Evolutionary conservation across 805 yeast genomes (phyloP).

Genomic region (Metschnikowia chrysomelidarum): DNA sequence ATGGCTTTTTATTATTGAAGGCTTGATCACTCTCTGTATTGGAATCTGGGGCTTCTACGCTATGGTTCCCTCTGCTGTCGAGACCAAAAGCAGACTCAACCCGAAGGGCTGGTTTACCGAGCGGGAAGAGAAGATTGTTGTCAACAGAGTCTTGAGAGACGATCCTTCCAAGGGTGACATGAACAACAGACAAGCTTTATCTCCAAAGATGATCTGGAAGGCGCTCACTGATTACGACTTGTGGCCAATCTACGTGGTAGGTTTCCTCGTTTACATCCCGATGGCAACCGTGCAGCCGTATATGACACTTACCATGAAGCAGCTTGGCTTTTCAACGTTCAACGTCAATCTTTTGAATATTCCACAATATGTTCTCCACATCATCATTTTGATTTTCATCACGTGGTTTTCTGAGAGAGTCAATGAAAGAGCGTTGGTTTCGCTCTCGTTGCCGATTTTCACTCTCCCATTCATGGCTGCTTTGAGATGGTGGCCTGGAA

Average conservation of each 20-base stretch:
- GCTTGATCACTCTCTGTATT: constrained; percentile 51
- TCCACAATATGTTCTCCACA: constrained; percentile 41
- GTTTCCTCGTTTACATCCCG: constrained; percentile 35
- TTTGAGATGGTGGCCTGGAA: constrained; percentile 41
- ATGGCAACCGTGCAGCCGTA: constrained; percentile 29
- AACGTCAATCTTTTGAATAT: constrained; percentile 51
- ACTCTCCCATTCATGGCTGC: constrained; percentile 30
- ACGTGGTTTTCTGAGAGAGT: constrained; percentile 25
- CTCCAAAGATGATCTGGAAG: constrained; percentile 35
- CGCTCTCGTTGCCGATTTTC: constrained; percentile 26
- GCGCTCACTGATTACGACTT: constrained; percentile 49
- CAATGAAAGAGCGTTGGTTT: constrained; percentile 23
- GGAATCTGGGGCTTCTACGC: constrained; percentile 44
- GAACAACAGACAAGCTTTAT: constrained; percentile 58
- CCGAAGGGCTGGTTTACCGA: constrained; percentile 51
- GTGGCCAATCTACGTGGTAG: constrained; percentile 53
- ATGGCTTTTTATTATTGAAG: constrained; percentile 66
- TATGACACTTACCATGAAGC: constrained; percentile 47
- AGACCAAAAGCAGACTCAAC: constrained; percentile 49
- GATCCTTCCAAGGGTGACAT: constrained; percentile 63
- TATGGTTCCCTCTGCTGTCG: constrained; percentile 57
- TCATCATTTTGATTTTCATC: constrained; percentile 19
- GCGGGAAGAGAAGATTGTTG: constrained; percentile 55
- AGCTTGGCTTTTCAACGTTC: constrained; percentile 52
- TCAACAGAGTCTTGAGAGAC: constrained; percentile 57